Conservation (phyloP, 106 monocot genomes). For the Platanthera guangdongensis region DNA sequence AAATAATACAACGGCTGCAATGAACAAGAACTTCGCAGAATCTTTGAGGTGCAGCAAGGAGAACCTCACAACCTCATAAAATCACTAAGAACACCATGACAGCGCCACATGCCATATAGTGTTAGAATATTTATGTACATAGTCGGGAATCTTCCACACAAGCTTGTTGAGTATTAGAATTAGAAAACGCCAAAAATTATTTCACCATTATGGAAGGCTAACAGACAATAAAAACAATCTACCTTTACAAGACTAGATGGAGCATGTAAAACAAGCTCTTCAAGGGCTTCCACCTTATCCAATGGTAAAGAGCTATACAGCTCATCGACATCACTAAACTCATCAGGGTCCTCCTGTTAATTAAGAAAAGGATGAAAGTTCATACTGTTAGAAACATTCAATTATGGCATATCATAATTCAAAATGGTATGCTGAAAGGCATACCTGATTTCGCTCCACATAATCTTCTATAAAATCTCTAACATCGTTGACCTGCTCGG, state of each 20-base stretch:
- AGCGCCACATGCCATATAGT: background rate
- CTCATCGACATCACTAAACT: slow-evolving; percentile 86
- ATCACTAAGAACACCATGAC: background rate
- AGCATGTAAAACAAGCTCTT: slow-evolving; percentile 70
- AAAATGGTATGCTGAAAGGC: background rate
- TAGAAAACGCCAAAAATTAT: background rate
- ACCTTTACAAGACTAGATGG: slow-evolving; percentile 88
- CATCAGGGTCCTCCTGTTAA: slow-evolving; percentile 79
- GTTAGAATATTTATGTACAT: background rate
- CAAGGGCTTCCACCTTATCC: slow-evolving; percentile 97
- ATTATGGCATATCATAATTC: background rate
- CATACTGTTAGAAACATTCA: background rate
- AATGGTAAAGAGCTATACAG: slow-evolving; percentile 77
- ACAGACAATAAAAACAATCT: slow-evolving; percentile 13
- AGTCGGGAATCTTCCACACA: background rate
- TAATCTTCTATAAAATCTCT: slow-evolving; percentile 97
- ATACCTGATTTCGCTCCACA: slow-evolving; percentile 95
- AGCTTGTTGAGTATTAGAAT: background rate
- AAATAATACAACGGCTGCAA: background rate
- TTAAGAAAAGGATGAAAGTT: slow-evolving; percentile 1
- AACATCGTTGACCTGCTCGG: slow-evolving; percentile 95
- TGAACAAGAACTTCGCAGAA: background rate
- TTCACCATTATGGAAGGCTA: background rate
- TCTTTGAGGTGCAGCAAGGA: background rate
- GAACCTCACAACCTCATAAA: background rate